Percentiles rank a stretch among this genome's conserved stretches.
Evolutionary conservation across 495 filamentous ascomycete genomes (phyloP).

Genomic region (Aspergillus bertholletiae): DNA sequence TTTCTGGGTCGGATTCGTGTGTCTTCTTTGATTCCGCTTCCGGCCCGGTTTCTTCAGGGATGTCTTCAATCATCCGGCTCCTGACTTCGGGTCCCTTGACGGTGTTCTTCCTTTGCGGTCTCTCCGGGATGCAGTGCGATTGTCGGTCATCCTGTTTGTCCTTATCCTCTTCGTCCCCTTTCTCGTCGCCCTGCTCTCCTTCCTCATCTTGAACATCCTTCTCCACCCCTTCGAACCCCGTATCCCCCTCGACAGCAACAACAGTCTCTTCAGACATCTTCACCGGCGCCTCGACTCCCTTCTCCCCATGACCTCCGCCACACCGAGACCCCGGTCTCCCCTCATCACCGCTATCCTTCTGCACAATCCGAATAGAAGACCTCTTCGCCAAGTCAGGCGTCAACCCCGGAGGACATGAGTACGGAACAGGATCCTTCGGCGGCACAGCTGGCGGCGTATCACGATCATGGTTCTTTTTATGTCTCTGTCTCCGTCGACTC

Average conservation of each 20-base stretch:
- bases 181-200: background rate
- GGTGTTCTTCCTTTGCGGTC: no score
- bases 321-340: background rate
- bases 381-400: background rate
- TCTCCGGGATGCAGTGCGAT: background rate
- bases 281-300: background rate
- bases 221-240: no score
- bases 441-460: background rate
- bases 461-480: background rate
- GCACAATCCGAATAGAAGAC: background rate
- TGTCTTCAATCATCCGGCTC: constrained; percentile 17
- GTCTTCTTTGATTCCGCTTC: background rate
- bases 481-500: background rate
- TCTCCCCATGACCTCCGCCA: background rate
- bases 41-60: constrained; percentile 14
- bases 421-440: background rate
- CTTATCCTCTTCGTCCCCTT: background rate
- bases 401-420: no score
- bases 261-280: background rate
- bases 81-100: constrained; percentile 12
- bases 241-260: background rate
- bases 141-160: background rate
- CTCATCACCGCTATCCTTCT: background rate
- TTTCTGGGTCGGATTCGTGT: no score
- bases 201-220: no score